Base-by-base conservation (phyloP, 371 early-diverging fungal species). In the Fennellomyces sp. region DNA sequence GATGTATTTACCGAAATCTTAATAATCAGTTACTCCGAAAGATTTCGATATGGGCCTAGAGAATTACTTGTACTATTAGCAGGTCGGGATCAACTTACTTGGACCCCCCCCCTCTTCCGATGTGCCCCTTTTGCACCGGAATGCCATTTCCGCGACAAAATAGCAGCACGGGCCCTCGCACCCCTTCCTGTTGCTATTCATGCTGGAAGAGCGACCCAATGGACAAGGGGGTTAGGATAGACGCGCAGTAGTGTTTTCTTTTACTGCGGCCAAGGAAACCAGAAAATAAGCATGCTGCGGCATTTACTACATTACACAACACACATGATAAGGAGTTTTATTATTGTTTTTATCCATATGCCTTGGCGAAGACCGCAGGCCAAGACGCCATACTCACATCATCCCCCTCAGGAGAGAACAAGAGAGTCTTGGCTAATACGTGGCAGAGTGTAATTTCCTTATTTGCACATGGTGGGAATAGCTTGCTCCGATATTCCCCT, bases 271-370 rank as follows among this genome's bases (percentile, higher is more conserved):
- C 13, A 39, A 11, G 17, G 5, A 39, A 39, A 11, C 7, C 13
- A 8, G 19, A 41, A 41, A 41, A 41, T 13, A 41, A 41, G 41
- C 15, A n/a, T n/a, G n/a, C n/a, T n/a, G n/a, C n/a, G n/a, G n/a
- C n/a, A n/a, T n/a, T n/a, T n/a, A n/a, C n/a, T n/a, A n/a, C n/a
- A n/a, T n/a, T n/a, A n/a, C n/a, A n/a, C n/a, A n/a, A n/a, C n/a
- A n/a, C n/a, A n/a, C n/a, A n/a, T n/a, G n/a, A n/a, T n/a, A n/a
- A n/a, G 17, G 41, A n/a, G 41, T 13, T 39, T 45, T 45, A 25
- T 45, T 45, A 45, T 45, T 45, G 45, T 45, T 45, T 45, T 45
- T 45, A 45, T 45, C 45, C 45, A 45, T 45, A 45, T 45, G 21
- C 45, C 45, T 45, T 45, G 45, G 45, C 45, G 45, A 45, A 45